Evolutionary conservation across 148 eudicot genomes (phyloP), one percentile per base, ranked within the genome.

Genomic region (Vaccinium vitisidaea): DNA sequence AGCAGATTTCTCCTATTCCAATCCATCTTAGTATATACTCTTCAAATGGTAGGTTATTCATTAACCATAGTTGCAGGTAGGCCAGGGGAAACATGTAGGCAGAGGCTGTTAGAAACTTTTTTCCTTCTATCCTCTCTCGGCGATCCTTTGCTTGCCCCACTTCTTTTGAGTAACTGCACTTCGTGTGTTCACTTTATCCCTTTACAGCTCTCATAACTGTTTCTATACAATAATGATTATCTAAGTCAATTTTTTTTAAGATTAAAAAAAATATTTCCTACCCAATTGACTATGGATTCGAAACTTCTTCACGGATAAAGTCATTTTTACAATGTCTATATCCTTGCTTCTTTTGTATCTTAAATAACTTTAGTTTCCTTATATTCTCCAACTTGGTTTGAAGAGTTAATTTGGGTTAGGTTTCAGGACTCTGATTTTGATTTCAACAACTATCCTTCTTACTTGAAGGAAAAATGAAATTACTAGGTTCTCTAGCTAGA

Each of bases 21-120:
- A 97, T 97, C 84, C 97, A 97, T 58, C 98, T 97, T 77, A 97
- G 98, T 85, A 97, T 97, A 85, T 91, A 93, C 88, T 97, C 99
- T 36, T 96, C 99, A 67, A 85, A 88, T 80, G 99, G 99, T 96
- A 82, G 77, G 88, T 81, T 39, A 61, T 1, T 59, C 52, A 56
- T 73, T 10, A 27, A 43, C 53, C 74, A 19, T 69, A 25, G 21
- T 83, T 43, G 27, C 59, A 9, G 39, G 25, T 54, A 5, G 82
- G 30, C 54, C 53, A 53, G 13, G 48, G 65, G 15, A 55, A 80
- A 21, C 19, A 53, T 27, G 32, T 1, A 43, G 6, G 46, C 11
- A 19, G 52, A 16, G 52, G 0, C 30, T 23, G 63, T n/a, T n/a
- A n/a, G 18, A 13, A 21, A 75, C 36, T 65, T 43, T 36, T 36